Percentiles rank a stretch among this genome's conserved stretches.
These are phyloP conservation scores for Paecilomyces fulvus DNA, from an alignment of 2,329 filamentous ascomycete species.

Conservation along the genomic window DNA sequence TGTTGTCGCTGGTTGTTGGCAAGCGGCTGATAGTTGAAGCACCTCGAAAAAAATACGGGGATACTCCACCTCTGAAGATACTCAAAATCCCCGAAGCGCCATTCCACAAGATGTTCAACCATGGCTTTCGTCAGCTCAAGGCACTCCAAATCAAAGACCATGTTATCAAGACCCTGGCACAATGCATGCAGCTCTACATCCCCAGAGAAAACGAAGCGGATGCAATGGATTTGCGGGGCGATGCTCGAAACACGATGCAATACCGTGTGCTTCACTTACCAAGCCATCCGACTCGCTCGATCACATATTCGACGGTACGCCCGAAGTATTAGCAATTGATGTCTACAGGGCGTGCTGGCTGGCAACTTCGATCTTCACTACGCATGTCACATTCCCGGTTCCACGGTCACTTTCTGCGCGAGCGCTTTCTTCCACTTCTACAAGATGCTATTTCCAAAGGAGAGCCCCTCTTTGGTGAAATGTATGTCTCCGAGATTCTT, in stretches of 20 bases:
- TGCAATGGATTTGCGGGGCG: slow-evolving; percentile 1
- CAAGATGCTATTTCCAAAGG: background rate
- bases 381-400: slow-evolving; percentile 6
- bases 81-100: background rate
- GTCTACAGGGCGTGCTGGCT: slow-evolving; percentile 7
- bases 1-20: background rate
- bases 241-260: slow-evolving; percentile 7
- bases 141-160: slow-evolving; percentile 1
- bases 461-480: background rate
- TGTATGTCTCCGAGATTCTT: slow-evolving; percentile 2
- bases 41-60: slow-evolving; percentile 1
- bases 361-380: slow-evolving; percentile 3
- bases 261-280: slow-evolving; percentile 6
- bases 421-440: slow-evolving; percentile 2
- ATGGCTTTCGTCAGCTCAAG: slow-evolving; percentile 3
- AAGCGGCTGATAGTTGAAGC: background rate
- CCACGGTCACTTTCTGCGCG: slow-evolving; percentile 3
- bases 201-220: background rate
- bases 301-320: slow-evolving; percentile 2
- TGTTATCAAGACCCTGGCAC: slow-evolving; percentile 4
- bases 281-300: background rate
- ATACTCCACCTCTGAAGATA: slow-evolving; percentile 3
- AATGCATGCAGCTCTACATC: slow-evolving; percentile 1
- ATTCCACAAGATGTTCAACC: background rate
- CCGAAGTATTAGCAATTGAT: background rate